Conservation (phyloP, 2,329 filamentous ascomycete species). For the Phaeosphaeriaceae sp. region DNA sequence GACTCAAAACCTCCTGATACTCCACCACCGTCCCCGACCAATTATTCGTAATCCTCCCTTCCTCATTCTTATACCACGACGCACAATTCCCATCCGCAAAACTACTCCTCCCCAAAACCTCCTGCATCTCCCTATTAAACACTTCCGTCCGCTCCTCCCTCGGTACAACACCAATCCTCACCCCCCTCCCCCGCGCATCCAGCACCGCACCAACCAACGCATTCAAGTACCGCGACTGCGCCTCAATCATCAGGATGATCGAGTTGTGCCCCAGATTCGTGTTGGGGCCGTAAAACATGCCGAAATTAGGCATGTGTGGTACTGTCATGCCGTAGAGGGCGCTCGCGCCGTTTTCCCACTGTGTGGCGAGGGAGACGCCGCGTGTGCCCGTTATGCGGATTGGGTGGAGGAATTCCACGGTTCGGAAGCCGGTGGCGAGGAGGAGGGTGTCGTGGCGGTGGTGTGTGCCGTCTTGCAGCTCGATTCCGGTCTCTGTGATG, state of each 20-base stretch:
- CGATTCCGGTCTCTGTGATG: slow-evolving; percentile 57
- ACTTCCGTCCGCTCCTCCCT: slow-evolving; percentile 46
- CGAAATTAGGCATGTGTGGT: slow-evolving; percentile 62
- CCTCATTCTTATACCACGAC: slow-evolving; percentile 63
- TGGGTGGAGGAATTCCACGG: slow-evolving; percentile 65
- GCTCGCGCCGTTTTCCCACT: slow-evolving; percentile 62
- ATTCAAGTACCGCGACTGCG: slow-evolving; percentile 62
- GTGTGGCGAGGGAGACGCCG: slow-evolving; percentile 52
- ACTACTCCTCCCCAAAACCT: slow-evolving; percentile 49
- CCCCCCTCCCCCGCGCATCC: slow-evolving; percentile 49
- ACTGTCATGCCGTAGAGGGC: slow-evolving; percentile 61
- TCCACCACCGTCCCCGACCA: slow-evolving; percentile 61
- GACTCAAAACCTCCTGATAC: slow-evolving; percentile 58
- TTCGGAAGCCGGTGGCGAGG: slow-evolving; percentile 65
- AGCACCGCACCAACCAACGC: slow-evolving; percentile 58
- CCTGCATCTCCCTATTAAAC: slow-evolving; percentile 58
- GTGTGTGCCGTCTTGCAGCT: slow-evolving; percentile 51
- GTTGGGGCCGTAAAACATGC: slow-evolving; percentile 65
- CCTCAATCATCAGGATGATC: slow-evolving; percentile 68
- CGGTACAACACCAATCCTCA: slow-evolving; percentile 55
- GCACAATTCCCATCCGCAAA: slow-evolving; percentile 63
- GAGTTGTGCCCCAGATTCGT: slow-evolving; percentile 61
- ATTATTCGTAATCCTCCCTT: slow-evolving; percentile 64
- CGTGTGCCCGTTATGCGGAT: slow-evolving; percentile 59
- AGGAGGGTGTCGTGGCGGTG: slow-evolving; percentile 64